phyloP scores from a whole-genome alignment of 1,139 yeast species.

The Protomyces inundatus region DNA sequence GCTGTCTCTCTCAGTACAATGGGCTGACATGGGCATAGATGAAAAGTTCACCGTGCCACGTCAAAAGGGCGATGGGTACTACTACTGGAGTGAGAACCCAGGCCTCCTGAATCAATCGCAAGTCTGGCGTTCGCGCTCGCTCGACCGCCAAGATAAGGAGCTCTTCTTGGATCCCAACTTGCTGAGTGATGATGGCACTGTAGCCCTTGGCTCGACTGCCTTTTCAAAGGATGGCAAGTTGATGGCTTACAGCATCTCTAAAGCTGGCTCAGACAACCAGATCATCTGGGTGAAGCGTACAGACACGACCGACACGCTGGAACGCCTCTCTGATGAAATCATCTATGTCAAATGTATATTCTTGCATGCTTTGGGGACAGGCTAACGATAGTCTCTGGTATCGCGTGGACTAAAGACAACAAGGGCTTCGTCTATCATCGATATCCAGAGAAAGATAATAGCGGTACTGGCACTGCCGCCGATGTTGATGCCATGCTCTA shows the following conservation, averaged over 20 bases:
- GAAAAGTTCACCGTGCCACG: constrained; percentile 19
- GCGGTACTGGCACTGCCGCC: constrained; percentile 16
- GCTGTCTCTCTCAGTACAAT: not conserved
- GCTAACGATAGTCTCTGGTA: constrained; percentile 5
- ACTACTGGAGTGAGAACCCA: constrained; percentile 20
- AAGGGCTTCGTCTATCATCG: constrained; percentile 20
- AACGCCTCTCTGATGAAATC: constrained; percentile 2
- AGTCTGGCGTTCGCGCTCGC: constrained; percentile 17
- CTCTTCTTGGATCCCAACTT: constrained; percentile 22
- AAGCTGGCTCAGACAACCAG: constrained; percentile 19
- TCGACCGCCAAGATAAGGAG: constrained; percentile 11
- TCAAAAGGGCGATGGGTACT: constrained; percentile 12
- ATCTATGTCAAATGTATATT: constrained; percentile 7
- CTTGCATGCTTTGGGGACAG: not conserved
- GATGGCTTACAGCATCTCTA: constrained; percentile 15
- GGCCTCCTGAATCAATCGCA: constrained; percentile 21
- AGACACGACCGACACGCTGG: constrained; percentile 7
- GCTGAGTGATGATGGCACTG: constrained; percentile 20
- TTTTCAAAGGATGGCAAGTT: constrained; percentile 11
- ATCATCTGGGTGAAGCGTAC: constrained; percentile 18
- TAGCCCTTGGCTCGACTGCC: constrained; percentile 12
- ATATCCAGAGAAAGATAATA: constrained; percentile 22
- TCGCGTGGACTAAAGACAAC: constrained; percentile 22
- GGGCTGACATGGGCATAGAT: not conserved
- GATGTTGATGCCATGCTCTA: constrained; percentile 15